These are phyloP conservation scores for Tulasnella sp. DNA, from an alignment of 768 basidiomycete species.

Conservation along the genomic window DNA sequence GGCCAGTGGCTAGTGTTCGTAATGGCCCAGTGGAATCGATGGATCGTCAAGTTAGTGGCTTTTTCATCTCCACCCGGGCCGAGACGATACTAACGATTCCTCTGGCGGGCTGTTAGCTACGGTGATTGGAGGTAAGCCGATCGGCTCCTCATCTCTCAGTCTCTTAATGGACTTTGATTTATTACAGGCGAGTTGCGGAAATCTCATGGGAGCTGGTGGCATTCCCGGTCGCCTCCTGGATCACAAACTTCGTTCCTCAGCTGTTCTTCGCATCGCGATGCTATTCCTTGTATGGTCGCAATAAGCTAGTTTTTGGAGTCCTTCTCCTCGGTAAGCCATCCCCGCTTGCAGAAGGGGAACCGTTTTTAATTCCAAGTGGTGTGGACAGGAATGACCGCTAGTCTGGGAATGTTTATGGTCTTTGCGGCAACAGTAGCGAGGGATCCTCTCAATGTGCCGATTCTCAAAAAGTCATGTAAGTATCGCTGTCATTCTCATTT, in stretches of 20 bases:
- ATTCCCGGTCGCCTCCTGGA: background rate
- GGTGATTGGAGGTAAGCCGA: background rate
- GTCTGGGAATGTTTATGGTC: background rate
- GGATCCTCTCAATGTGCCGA: background rate
- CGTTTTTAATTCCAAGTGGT: background rate
- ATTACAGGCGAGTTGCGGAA: background rate
- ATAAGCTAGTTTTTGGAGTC: background rate
- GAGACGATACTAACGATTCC: background rate
- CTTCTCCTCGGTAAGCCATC: background rate
- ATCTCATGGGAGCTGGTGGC: background rate
- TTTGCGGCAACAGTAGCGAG: background rate
- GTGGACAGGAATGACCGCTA: background rate
- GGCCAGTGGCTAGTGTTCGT: background rate
- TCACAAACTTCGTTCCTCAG: background rate
- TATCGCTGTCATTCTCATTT: background rate
- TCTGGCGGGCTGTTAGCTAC: background rate
- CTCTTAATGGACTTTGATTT: background rate
- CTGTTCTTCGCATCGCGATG: constrained; percentile 5
- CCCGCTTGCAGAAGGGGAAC: background rate
- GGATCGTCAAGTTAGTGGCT: background rate
- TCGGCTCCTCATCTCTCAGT: background rate
- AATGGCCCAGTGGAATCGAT: background rate
- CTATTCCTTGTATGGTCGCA: background rate
- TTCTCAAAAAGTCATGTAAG: background rate
- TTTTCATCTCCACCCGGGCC: background rate